Evolutionary conservation across 2,329 filamentous ascomycete species (phyloP).

Genomic region (Kalaharituber pfeilii): DNA sequence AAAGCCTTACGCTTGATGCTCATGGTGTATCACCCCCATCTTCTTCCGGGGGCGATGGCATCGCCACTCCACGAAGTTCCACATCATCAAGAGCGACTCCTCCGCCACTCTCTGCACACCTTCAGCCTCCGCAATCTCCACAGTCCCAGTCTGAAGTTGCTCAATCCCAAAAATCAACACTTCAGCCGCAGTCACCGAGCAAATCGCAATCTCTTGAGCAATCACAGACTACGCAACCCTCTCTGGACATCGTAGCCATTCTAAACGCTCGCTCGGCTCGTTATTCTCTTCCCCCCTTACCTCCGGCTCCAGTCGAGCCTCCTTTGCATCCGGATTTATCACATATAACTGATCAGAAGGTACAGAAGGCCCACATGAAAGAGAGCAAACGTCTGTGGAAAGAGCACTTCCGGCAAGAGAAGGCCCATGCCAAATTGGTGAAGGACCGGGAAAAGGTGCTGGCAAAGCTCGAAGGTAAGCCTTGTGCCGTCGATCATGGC

Average conservation of each 20-base stretch:
- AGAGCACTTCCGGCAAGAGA: conserved; percentile 27
- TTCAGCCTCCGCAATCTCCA: neutral
- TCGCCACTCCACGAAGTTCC: neutral
- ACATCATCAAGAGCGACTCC: neutral
- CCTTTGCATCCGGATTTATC: conserved; percentile 37
- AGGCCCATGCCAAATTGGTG: conserved; percentile 43
- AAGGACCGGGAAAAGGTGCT: conserved; percentile 37
- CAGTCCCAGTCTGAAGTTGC: neutral
- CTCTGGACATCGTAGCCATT: conserved; percentile 1
- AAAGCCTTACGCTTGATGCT: neutral
- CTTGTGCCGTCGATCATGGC: neutral
- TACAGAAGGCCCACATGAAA: conserved; percentile 51
- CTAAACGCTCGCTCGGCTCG: neutral
- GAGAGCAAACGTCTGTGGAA: conserved; percentile 47
- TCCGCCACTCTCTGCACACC: neutral
- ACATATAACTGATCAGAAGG: conserved; percentile 44
- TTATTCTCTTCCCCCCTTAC: conserved; percentile 31
- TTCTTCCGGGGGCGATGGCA: neutral
- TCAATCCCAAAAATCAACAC: too few species aligned
- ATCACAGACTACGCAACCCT: conserved; percentile 6
- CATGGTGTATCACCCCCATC: neutral
- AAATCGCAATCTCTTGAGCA: neutral
- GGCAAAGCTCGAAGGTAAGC: conserved; percentile 28
- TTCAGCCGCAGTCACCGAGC: neutral
- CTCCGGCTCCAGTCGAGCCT: conserved; percentile 38